Conservation (phyloP, 768 basidiomycete genomes). For the Boletus rufocinnamomeus region DNA sequence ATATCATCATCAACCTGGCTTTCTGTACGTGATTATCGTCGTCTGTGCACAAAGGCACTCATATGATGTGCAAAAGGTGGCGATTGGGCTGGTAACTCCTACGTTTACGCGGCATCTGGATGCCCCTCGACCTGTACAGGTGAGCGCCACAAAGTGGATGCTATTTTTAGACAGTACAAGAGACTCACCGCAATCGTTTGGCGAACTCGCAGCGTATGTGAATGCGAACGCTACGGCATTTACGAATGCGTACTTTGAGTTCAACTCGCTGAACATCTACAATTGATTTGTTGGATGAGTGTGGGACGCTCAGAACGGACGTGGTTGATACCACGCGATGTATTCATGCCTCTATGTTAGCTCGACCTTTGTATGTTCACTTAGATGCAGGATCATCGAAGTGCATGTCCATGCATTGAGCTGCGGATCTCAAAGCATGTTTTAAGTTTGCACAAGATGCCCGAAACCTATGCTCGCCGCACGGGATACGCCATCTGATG, state of each 20-base stretch:
- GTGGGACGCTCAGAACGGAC: background rate
- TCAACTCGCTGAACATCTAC: slow-evolving; percentile 7
- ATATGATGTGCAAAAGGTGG: slow-evolving; percentile 16
- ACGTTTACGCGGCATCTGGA: slow-evolving; percentile 19
- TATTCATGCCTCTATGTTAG: background rate
- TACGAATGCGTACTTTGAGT: slow-evolving; percentile 7
- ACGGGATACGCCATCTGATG: background rate
- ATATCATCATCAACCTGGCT: slow-evolving; percentile 39
- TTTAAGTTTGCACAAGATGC: background rate
- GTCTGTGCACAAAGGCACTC: slow-evolving; percentile 8
- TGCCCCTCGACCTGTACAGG: slow-evolving; percentile 29
- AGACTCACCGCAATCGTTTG: background rate
- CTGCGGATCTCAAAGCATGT: background rate
- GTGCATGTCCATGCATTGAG: too few species aligned
- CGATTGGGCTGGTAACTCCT: slow-evolving; percentile 24
- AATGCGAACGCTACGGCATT: slow-evolving; percentile 1
- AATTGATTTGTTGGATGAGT: background rate
- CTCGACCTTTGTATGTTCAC: background rate
- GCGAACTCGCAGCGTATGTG: slow-evolving; percentile 1
- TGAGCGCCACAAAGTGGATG: slow-evolving; percentile 13
- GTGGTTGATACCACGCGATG: background rate
- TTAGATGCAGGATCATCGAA: background rate
- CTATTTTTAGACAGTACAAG: background rate
- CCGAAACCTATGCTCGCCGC: background rate
- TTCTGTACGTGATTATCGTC: slow-evolving; percentile 14